A percentile compares a stretch with the other conserved stretches of the same genome.
Conservation (phyloP, 192 early-diverging fungal species). For the Coemansia sp. region DNA sequence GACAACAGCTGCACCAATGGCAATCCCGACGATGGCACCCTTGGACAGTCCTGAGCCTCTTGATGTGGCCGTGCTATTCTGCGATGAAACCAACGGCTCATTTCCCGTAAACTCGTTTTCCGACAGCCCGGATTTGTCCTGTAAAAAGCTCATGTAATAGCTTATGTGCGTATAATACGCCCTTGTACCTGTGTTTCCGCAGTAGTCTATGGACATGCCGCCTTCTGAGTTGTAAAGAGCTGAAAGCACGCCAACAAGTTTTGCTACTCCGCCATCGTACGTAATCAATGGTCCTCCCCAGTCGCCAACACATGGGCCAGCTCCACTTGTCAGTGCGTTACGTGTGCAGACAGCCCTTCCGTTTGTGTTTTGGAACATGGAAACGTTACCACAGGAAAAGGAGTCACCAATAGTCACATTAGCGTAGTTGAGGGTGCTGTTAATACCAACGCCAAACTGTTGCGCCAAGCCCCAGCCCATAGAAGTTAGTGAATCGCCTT, state of each 20-base stretch:
- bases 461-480: slow-evolving; percentile 47
- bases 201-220: slow-evolving; percentile 20
- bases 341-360: slow-evolving; percentile 42
- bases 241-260: slow-evolving; percentile 44
- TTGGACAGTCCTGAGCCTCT: slow-evolving; percentile 16
- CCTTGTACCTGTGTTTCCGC: slow-evolving; percentile 37
- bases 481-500: slow-evolving; percentile 30
- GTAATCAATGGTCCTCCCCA: slow-evolving; percentile 42
- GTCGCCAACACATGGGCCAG: slow-evolving; percentile 42
- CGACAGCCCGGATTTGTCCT: slow-evolving; percentile 27
- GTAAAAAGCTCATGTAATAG: slow-evolving; percentile 40
- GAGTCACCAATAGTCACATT: slow-evolving; percentile 45
- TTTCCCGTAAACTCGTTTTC: slow-evolving; percentile 46
- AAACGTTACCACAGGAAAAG: slow-evolving; percentile 22
- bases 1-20: slow-evolving; percentile 25
- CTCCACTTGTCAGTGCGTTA: slow-evolving; percentile 34
- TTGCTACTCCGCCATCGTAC: slow-evolving; percentile 26
- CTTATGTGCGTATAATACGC: slow-evolving; percentile 42
- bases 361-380: slow-evolving; percentile 39
- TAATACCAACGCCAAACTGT: slow-evolving; percentile 29
- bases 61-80: slow-evolving; percentile 9
- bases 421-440: slow-evolving; percentile 29
- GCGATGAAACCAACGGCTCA: slow-evolving; percentile 19
- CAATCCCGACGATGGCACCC: slow-evolving; percentile 43
- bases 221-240: slow-evolving; percentile 29